Percentiles rank a stretch among this genome's conserved stretches.
Evolutionary conservation across 2,329 filamentous ascomycete species (phyloP).

Genomic region (Trichophyton verrucosum): DNA sequence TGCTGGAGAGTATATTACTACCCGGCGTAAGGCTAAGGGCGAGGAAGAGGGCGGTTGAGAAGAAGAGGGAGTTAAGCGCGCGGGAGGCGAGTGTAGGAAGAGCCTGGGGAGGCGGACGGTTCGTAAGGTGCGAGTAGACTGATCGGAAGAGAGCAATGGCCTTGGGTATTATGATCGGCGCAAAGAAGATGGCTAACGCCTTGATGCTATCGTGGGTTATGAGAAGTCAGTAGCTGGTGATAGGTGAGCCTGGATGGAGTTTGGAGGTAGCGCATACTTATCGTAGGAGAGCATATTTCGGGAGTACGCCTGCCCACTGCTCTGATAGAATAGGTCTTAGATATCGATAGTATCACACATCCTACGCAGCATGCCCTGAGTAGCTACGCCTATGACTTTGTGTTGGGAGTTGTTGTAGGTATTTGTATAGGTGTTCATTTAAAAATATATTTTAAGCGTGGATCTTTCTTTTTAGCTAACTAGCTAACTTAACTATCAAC

Average conservation of each 20-base stretch:
- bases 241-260: neutral
- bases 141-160: conserved; percentile 28
- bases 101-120: conserved; percentile 27
- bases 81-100: conserved; percentile 25
- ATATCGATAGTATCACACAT: neutral
- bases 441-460: neutral
- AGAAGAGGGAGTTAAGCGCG: conserved; percentile 40
- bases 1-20: conserved; percentile 27
- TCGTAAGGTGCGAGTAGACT: conserved; percentile 22
- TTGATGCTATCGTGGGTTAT: conserved; percentile 24
- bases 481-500: neutral
- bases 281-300: conserved; percentile 12
- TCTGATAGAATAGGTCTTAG: neutral
- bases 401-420: neutral
- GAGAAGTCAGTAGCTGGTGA: neutral
- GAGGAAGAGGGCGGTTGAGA: conserved; percentile 42
- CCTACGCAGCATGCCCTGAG: neutral
- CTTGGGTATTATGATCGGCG: conserved; percentile 30
- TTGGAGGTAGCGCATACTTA: conserved; percentile 9
- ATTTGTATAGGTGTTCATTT: neutral
- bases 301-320: neutral
- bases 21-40: conserved; percentile 48
- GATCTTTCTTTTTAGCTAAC: neutral
- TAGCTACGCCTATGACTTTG: neutral
- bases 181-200: conserved; percentile 33